Evolutionary conservation across 441 rosid species (phyloP).

Genomic region (Croton laevigatus): DNA sequence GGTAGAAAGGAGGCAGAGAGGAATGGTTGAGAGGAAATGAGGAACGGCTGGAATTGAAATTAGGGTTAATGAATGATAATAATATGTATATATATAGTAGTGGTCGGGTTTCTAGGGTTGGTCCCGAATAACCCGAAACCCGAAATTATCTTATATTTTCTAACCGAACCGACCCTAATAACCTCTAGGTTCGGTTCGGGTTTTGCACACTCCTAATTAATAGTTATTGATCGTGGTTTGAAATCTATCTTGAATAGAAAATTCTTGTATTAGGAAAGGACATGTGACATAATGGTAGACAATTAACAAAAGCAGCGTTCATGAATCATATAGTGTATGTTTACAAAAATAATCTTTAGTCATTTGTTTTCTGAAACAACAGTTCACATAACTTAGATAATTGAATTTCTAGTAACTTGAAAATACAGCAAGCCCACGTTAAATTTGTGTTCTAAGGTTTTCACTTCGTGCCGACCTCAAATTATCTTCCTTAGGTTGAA

Average conservation of each 20-base stretch:
- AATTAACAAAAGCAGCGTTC: too few species aligned
- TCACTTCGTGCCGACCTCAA: neutral
- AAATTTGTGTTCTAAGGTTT: neutral
- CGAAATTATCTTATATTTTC: too few species aligned
- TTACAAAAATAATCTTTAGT: neutral
- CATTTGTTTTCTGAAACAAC: neutral
- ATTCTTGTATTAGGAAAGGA: neutral
- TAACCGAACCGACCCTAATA: too few species aligned
- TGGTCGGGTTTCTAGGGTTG: too few species aligned
- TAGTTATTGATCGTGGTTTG: slow-evolving; percentile 4
- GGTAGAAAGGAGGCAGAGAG: too few species aligned
- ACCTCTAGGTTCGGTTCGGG: too few species aligned
- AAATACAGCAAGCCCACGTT: neutral
- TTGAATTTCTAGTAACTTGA: slow-evolving; percentile 2
- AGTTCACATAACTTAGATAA: neutral
- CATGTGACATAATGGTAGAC: neutral
- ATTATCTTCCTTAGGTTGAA: slow-evolving; percentile 6
- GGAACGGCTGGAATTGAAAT: too few species aligned
- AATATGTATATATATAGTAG: too few species aligned
- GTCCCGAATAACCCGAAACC: too few species aligned
- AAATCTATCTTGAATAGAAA: neutral
- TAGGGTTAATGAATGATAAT: too few species aligned
- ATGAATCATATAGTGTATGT: neutral
- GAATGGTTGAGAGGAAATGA: too few species aligned
- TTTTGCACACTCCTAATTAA: too few species aligned